A percentile compares a stretch with the other conserved stretches of the same genome.
These are phyloP conservation scores for Scleroderma citrinum DNA, from an alignment of 768 basidiomycete genomes.

Conservation along the genomic window DNA sequence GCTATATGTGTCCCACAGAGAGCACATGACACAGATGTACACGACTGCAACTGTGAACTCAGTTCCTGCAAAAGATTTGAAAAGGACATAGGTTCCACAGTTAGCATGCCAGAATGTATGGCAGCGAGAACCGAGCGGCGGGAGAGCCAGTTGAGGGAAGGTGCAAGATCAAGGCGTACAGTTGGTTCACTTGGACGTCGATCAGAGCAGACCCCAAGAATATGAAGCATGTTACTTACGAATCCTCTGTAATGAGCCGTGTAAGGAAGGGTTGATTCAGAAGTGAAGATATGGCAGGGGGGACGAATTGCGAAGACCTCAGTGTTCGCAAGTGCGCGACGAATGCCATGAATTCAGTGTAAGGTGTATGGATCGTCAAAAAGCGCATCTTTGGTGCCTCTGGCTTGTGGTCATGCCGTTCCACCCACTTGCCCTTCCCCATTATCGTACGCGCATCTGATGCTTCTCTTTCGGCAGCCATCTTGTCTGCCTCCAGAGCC, in stretches of 20 bases:
- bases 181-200: conserved; percentile 72
- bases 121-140: conserved; percentile 78
- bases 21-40: conserved; percentile 58
- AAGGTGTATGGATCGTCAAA: conserved; percentile 66
- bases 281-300: conserved; percentile 70
- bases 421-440: conserved; percentile 69
- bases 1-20: conserved; percentile 60
- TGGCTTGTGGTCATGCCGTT: conserved; percentile 30
- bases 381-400: conserved; percentile 36
- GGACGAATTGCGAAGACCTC: conserved; percentile 49
- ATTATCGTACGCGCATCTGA: conserved; percentile 44
- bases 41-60: conserved; percentile 40
- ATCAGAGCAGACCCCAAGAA: conserved; percentile 10
- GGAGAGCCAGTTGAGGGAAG: conserved; percentile 91
- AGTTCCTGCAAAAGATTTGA: conserved; percentile 51
- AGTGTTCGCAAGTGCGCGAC: conserved; percentile 69
- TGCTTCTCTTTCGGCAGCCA: conserved; percentile 48
- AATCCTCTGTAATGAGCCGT: conserved; percentile 73
- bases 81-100: conserved; percentile 79
- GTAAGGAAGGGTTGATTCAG: conserved; percentile 73
- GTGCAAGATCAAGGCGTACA: conserved; percentile 87
- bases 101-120: conserved; percentile 81
- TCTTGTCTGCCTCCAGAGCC: conserved; percentile 59
- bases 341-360: conserved; percentile 76
- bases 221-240: conserved; percentile 46